phyloP scores from a whole-genome alignment of 1,284 basidiomycete genomes.

The Xanthoconium separans region DNA sequence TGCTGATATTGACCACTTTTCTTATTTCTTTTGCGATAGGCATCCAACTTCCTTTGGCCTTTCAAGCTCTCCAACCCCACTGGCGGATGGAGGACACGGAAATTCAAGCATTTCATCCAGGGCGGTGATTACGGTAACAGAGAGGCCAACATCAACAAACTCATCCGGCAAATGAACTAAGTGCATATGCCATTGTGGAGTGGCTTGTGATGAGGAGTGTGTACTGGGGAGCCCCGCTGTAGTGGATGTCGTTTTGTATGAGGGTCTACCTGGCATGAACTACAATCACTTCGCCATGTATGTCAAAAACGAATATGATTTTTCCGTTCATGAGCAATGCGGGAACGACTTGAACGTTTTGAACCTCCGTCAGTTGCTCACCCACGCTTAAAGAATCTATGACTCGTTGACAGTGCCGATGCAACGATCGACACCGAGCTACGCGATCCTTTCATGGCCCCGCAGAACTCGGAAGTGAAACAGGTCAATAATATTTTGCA shows the following conservation, averaged over 20 bases:
- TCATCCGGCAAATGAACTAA: slow-evolving; percentile 96
- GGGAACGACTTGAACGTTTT: neutral
- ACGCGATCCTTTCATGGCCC: slow-evolving; percentile 10
- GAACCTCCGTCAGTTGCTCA: no score
- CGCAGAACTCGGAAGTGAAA: slow-evolving; percentile 12
- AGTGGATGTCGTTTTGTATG: slow-evolving; percentile 26
- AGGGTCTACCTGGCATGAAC: slow-evolving; percentile 41
- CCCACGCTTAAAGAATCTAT: no score
- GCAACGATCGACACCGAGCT: neutral
- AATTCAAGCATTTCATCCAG: slow-evolving; percentile 94
- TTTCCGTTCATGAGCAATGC: neutral
- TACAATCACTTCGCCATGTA: slow-evolving; percentile 26
- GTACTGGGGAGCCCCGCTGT: slow-evolving; percentile 6
- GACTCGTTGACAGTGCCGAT: neutral
- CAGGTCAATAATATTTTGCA: slow-evolving; percentile 50
- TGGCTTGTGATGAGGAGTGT: slow-evolving; percentile 11
- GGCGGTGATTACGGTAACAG: slow-evolving; percentile 97
- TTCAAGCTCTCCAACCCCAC: slow-evolving; percentile 99
- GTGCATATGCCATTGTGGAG: slow-evolving; percentile 7
- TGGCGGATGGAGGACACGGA: slow-evolving; percentile 95
- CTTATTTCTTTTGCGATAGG: slow-evolving; percentile 41
- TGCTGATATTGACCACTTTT: neutral
- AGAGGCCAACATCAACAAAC: slow-evolving; percentile 95
- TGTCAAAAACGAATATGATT: slow-evolving; percentile 21
- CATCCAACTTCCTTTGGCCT: slow-evolving; percentile 96